Evolutionary conservation across 441 rosid species (phyloP).

Genomic region (Biscutella laevigata): DNA sequence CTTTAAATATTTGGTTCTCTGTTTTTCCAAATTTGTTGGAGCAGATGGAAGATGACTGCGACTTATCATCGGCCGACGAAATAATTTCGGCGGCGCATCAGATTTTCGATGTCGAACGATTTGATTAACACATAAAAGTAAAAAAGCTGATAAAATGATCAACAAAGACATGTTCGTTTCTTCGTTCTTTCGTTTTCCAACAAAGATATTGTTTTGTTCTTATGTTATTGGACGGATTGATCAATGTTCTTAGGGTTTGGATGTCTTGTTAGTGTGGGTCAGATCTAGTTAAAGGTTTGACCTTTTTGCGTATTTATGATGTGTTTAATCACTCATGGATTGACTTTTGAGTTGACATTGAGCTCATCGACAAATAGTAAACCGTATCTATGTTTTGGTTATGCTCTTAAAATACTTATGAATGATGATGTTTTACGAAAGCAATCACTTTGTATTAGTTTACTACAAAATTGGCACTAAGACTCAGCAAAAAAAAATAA

Average conservation of each 20-base stretch:
- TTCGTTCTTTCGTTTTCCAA: constrained; percentile 14
- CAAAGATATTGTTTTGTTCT: constrained; percentile 7
- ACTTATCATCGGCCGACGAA: constrained; percentile 55
- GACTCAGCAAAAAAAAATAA: no score
- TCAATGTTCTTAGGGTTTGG: not conserved
- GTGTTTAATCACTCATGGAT: constrained; percentile 7
- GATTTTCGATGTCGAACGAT: constrained; percentile 34
- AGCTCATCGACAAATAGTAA: no score
- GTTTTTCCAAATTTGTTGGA: not conserved
- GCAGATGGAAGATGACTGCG: constrained; percentile 75
- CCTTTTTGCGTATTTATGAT: constrained; percentile 13
- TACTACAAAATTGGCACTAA: no score
- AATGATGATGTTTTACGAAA: no score
- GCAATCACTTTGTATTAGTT: no score
- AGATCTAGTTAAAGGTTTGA: constrained; percentile 15
- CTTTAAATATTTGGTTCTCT: not conserved
- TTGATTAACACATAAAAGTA: not conserved
- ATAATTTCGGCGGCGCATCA: constrained; percentile 53
- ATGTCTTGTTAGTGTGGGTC: constrained; percentile 3
- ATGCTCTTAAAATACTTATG: no score
- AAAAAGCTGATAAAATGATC: not conserved
- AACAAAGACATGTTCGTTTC: no score
- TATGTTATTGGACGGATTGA: constrained; percentile 14
- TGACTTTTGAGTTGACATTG: no score
- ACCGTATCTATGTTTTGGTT: no score